Percentiles rank a stretch among this genome's conserved stretches.
phyloP scores from a whole-genome alignment of 306 rosid species.

The Fagus sylvatica region DNA sequence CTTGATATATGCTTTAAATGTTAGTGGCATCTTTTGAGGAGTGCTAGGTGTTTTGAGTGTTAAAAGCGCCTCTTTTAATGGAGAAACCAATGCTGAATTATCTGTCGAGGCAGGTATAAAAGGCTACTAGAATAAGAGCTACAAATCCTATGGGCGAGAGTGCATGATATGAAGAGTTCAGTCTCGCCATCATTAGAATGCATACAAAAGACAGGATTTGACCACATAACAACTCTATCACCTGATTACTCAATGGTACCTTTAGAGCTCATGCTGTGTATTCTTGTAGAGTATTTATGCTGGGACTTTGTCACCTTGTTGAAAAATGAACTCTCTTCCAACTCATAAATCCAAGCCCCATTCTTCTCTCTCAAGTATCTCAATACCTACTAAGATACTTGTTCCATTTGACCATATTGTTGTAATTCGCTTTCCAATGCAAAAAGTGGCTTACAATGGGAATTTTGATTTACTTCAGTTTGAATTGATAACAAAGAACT shows the following conservation, averaged over 20 bases:
- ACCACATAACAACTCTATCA: not conserved
- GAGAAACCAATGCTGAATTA: no score
- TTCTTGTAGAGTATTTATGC: no score
- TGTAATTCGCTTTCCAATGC: not conserved
- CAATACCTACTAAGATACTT: not conserved
- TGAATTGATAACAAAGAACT: not conserved
- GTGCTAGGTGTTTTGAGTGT: no score
- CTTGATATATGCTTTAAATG: no score
- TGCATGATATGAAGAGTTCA: no score
- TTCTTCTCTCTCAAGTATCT: no score
- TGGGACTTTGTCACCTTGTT: not conserved
- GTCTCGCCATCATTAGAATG: no score
- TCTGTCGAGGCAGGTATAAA: no score
- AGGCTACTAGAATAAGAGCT: no score
- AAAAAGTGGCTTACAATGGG: not conserved
- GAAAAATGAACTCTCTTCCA: not conserved
- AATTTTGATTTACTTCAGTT: not conserved
- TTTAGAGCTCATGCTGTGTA: not conserved
- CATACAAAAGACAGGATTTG: not conserved
- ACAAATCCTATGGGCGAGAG: no score
- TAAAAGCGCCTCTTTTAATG: no score
- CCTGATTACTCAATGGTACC: not conserved
- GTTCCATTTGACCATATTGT: not conserved
- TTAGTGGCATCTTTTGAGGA: no score
- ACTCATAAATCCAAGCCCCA: not conserved